These are phyloP conservation scores for Camellia lanceoleosa DNA, from an alignment of 148 eudicot species.

Conservation along the genomic window DNA sequence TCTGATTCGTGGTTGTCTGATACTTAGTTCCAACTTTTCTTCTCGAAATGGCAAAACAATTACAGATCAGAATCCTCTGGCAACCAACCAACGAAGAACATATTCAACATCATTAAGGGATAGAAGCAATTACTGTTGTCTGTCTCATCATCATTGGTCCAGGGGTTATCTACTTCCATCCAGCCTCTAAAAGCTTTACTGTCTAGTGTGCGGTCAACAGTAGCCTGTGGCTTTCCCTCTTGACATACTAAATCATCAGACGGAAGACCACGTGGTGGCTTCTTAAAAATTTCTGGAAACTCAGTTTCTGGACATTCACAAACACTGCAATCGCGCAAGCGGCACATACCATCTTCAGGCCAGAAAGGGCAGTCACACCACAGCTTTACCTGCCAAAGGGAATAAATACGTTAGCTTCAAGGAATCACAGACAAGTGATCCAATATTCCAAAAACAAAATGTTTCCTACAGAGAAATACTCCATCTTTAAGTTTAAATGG, in stretches of 20 bases:
- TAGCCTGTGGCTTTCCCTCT: slow-evolving; percentile 80
- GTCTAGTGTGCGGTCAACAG: slow-evolving; percentile 83
- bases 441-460: not conserved
- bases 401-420: not conserved
- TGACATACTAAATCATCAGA: slow-evolving; percentile 72
- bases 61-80: not conserved
- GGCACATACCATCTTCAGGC: slow-evolving; percentile 93
- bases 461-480: not conserved
- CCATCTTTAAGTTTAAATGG: not conserved
- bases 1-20: not conserved
- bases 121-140: slow-evolving; percentile 53
- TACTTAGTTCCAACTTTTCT: not conserved
- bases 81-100: slow-evolving; percentile 6
- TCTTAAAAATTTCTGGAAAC: slow-evolving; percentile 70
- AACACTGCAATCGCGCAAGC: slow-evolving; percentile 80
- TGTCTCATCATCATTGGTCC: slow-evolving; percentile 90
- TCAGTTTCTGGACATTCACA: slow-evolving; percentile 91
- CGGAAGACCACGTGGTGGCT: slow-evolving; percentile 45
- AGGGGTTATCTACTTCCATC: slow-evolving; percentile 76
- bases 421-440: slow-evolving; percentile 2
- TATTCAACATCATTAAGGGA: not conserved
- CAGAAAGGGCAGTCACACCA: slow-evolving; percentile 96
- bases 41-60: not conserved
- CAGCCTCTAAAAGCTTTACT: slow-evolving; percentile 68
- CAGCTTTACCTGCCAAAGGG: slow-evolving; percentile 56